Evolutionary conservation across 345 rosid species (phyloP).

Genomic region (Aethionema arabicum): DNA sequence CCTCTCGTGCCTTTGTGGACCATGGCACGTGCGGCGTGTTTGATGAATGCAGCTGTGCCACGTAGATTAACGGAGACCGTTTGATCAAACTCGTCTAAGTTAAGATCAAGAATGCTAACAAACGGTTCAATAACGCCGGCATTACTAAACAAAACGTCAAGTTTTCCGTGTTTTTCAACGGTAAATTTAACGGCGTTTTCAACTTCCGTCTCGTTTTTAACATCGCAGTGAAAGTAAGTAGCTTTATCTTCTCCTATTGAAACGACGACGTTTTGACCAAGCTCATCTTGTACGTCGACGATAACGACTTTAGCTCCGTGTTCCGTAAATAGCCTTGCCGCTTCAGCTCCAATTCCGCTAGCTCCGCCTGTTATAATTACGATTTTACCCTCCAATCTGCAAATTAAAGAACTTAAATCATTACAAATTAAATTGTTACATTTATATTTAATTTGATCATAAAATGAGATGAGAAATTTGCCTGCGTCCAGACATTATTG

Average conservation of each 20-base stretch:
- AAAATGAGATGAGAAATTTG: conserved; percentile 1
- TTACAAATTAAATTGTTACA: not conserved
- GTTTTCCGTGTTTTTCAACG: conserved; percentile 50
- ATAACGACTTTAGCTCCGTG: conserved; percentile 69
- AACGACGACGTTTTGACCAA: conserved; percentile 50
- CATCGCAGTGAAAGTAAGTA: conserved; percentile 66
- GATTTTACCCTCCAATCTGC: conserved; percentile 82
- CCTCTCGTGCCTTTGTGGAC: conserved; percentile 59
- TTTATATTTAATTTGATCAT: not conserved
- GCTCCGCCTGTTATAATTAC: conserved; percentile 87
- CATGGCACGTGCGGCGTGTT: conserved; percentile 85
- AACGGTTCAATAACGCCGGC: conserved; percentile 75
- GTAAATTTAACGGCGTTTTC: conserved; percentile 57
- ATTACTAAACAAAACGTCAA: conserved; percentile 77
- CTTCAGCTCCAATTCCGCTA: conserved; percentile 86
- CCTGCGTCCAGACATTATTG: conserved; percentile 35
- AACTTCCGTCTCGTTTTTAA: conserved; percentile 72
- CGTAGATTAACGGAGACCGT: conserved; percentile 66
- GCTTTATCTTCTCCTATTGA: conserved; percentile 49
- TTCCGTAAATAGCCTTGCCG: conserved; percentile 57
- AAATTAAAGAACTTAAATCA: not conserved
- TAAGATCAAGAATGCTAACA: conserved; percentile 59
- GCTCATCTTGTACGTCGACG: conserved; percentile 71
- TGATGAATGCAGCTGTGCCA: conserved; percentile 72
- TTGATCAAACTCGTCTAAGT: conserved; percentile 52